Evolutionary conservation across 2,329 filamentous ascomycete genomes (phyloP), one percentile per base, ranked within the genome.

Genomic region (Aspergillus oerlinghausenensis): DNA sequence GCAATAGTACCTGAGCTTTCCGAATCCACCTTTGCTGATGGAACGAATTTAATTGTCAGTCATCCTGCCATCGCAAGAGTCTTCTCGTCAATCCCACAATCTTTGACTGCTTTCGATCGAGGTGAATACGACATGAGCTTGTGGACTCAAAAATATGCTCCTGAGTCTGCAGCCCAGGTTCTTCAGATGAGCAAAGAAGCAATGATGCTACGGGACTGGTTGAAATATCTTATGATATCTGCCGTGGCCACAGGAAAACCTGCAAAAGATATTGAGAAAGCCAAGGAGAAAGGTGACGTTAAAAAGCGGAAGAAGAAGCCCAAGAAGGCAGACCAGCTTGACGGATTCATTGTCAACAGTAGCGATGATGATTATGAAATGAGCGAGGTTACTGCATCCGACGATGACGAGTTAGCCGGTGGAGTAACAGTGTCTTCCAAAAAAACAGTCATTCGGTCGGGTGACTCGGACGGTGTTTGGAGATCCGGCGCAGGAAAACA

Each of bases 131-230:
- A 97, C 67, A 79, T 78, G 1, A 75, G 82, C 28, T 75, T 84
- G 8, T 99, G 94, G 94, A 72, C 80, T 1, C 87, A 93, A 43
- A 97, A 97, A 67, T 96, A 97, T 73, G 84, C 89, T 0, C 94
- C 94, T 0, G 75, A 72, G 26, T 78, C 75, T 38, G 86, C 90
- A 2, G 77, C 78, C 3, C 85, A 93, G 56, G 86, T 97, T 1
- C 78, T 99, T 10, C 92, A 97, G 66, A 71, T 78, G 17, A 88
- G 88, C 2, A 82, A 79, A 48, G 90, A 97, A 70, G 85, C 85
- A 1, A 67, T 79, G 1, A 76, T 93, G 8, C 75, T 99, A 25
- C 87, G 86, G 56, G 84, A 93, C 58, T 99, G 94, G 94, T 77
- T 99, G 7, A 80, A 84, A 56, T 85, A 82, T 35, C 80, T 96